Conservation (phyloP, 2,329 filamentous ascomycete genomes). For the Pestalotiopsis sp. region DNA sequence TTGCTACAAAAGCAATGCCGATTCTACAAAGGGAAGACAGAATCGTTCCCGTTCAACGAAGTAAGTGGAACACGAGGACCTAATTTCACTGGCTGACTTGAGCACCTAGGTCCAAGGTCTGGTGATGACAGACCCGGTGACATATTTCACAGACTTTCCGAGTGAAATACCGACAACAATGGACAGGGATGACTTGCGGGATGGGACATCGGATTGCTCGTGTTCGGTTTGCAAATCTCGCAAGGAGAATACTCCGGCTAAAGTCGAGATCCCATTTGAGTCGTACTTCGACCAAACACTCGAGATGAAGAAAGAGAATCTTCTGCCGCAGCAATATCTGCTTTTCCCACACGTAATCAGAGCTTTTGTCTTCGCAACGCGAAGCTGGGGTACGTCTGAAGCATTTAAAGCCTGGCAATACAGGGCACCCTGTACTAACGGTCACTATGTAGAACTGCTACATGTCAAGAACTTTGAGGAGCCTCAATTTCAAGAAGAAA, state of each 20-base stretch:
- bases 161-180: no score
- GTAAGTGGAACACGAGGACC: slow-evolving; percentile 14
- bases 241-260: no score
- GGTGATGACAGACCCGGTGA: slow-evolving; percentile 19
- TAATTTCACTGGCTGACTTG: slow-evolving; percentile 15
- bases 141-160: background rate
- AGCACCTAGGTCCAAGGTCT: slow-evolving; percentile 16
- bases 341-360: slow-evolving; percentile 15
- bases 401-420: background rate
- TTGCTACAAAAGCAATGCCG: no score
- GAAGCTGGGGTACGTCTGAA: slow-evolving; percentile 20
- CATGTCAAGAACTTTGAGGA: background rate
- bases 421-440: background rate
- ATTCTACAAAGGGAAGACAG: no score
- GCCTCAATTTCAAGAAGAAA: no score
- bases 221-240: no score
- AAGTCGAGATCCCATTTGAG: no score
- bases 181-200: no score
- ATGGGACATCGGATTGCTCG: no score
- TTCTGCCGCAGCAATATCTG: slow-evolving; percentile 16
- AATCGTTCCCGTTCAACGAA: no score
- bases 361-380: slow-evolving; percentile 21
- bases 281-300: no score
- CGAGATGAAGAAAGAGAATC: background rate
- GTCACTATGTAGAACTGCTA: background rate